Evolutionary conservation across 2,329 filamentous ascomycete genomes (phyloP).

Genomic region (Coleophoma crateriformis): DNA sequence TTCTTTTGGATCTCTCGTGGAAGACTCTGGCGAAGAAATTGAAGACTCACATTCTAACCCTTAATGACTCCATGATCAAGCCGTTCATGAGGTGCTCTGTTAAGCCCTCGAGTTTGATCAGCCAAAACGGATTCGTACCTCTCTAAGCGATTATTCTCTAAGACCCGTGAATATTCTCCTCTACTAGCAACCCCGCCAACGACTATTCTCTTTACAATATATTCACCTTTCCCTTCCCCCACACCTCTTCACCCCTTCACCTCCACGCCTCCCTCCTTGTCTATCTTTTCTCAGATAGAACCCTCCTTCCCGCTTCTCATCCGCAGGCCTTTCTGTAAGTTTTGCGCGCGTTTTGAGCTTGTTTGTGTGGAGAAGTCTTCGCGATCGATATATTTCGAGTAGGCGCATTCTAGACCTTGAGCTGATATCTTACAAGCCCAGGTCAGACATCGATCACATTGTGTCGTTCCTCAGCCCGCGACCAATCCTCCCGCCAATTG

Average conservation of each 20-base stretch:
- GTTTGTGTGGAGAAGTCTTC: background rate
- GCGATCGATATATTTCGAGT: too few species aligned
- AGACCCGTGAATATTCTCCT: constrained; percentile 1
- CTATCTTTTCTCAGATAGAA: background rate
- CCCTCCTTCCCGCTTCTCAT: background rate
- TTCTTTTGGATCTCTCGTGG: too few species aligned
- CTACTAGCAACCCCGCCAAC: constrained; percentile 12
- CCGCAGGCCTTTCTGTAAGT: constrained; percentile 4
- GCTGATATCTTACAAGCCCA: too few species aligned
- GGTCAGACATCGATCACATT: background rate
- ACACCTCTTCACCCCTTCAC: constrained; percentile 6
- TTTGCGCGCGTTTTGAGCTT: constrained; percentile 2
- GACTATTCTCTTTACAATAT: constrained; percentile 9
- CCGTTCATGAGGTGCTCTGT: too few species aligned
- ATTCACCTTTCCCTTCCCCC: constrained; percentile 4
- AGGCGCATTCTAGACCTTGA: too few species aligned
- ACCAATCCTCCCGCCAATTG: background rate
- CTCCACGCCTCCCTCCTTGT: constrained; percentile 9
- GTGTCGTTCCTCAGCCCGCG: constrained; percentile 3
- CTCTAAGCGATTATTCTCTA: too few species aligned
- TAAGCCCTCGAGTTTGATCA: too few species aligned
- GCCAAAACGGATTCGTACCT: too few species aligned
- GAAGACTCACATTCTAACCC: too few species aligned
- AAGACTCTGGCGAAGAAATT: too few species aligned
- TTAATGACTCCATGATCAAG: too few species aligned